Evolutionary conservation across 768 basidiomycete genomes (phyloP), one percentile per base, ranked within the genome.

Genomic region (Amanita rimosa): DNA sequence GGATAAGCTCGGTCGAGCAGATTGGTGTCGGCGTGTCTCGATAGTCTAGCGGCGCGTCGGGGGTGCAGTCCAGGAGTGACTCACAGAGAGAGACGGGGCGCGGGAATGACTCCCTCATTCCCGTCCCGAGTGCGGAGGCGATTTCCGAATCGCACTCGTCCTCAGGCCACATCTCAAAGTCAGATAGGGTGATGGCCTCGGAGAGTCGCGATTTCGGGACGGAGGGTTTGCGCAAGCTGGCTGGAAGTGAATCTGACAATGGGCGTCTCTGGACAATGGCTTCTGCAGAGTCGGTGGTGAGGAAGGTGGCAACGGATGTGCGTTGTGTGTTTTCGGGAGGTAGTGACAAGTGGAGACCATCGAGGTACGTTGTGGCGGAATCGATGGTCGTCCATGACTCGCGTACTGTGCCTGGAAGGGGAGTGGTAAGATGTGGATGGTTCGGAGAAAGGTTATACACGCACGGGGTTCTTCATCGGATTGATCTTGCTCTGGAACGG

Each of bases 211-310:
- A 58, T 29, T 54, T 53, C 41, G 50, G 33, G 9, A 39, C 39
- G 24, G 26, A 34, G 26, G 39, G 38, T 13, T 16, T 42, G 10
- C 19, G 35, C 33, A 33, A 53, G 52, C 35, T 44, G 29, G 48
- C 2, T 19, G 48, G 48, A 26, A 49, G 48, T 14, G 34, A 43
- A 11, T 33, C 41, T 11, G 48, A 37, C 24, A 27, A 6, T 16
- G 42, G 41, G 19, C 38, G 41, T 17, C 49, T 38, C 29, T 45
- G 73, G 48, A 81, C 66, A 42, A 83, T 64, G 9, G 75, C 81
- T 24, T 83, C 78, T 1, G 73, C 72, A 3, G 81, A 81, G 35
- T 67, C 63, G 29, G 73, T 73, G 0, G 80, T 78, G 66, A 76
- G 67, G 51, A 79, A 61, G 0, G 81, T 79, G 22, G 73, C 71